Base-by-base conservation (phyloP, 805 yeast species). In the Candida endomychidarum region DNA sequence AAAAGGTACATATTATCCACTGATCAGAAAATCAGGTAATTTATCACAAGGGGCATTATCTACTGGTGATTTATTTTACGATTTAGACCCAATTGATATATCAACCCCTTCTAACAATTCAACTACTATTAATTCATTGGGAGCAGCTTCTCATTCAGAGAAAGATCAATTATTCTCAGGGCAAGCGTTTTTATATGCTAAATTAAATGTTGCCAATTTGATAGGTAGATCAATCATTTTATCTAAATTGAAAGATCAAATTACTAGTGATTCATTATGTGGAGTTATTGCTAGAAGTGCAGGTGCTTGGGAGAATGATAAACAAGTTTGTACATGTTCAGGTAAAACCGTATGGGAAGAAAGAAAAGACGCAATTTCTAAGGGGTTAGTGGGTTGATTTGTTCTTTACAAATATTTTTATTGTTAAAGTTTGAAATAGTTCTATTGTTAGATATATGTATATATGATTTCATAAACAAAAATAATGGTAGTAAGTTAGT, bases 281-380 rank as follows among this genome's bases (percentile, higher is more conserved):
- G 98, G 99, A 21, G 96, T 91, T 17, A 79, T 93, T 56, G 98
- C 98, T 1, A 76, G 98, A 54, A 84, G 95, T 53, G 98, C 99
- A 1, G 99, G 99, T 11, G 86, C 81, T 18, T 93, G 98, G 97
- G 96, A 91, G 57, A 93, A 93, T 63, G 86, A 84, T 51, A 91
- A 91, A 63, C 81, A 81, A 44, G 95, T 91, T 2, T 91, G 99
- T 63, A 82, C 91, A 23, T 93, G 98, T 61, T 81, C 91, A 11
- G 99, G 99, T 12, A 88, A 89, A 71, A 86, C 96, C 0, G 79
- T 91, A 18, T 91, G 99, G 98, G 89, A 93, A 58, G 99, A 91
- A 61, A 73, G 97, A 41, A 61, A 69, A 36, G 96, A 88, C 54
- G 95, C 95, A 1, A 58, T 78, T 23, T 48, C 58, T 4, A 76